Conservation (phyloP, 1,284 basidiomycete genomes). For the Trametes pubescens region DNA sequence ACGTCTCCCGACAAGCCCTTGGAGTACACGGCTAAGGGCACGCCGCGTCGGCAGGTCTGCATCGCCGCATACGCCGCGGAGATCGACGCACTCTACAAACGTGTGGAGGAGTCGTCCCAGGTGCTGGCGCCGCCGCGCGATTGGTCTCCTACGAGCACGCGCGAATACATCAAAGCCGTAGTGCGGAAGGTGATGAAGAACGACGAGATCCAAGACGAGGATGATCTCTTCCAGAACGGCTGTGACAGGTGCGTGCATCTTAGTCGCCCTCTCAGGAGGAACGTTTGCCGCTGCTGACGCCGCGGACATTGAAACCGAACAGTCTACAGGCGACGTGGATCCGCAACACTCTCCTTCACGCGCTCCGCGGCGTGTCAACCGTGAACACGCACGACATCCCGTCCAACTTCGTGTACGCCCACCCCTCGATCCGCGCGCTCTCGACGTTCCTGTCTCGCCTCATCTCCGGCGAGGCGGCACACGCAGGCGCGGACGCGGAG, state of each 20-base stretch:
- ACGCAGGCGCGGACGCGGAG: slow-evolving; percentile 14
- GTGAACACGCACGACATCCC: slow-evolving; percentile 31
- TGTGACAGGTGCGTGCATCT: slow-evolving; percentile 44
- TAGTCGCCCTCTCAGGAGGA: too few species aligned
- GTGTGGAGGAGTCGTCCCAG: slow-evolving; percentile 35
- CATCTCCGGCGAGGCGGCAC: slow-evolving; percentile 12
- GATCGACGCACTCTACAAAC: slow-evolving; percentile 42
- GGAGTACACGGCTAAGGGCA: slow-evolving; percentile 45
- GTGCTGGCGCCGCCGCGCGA: slow-evolving; percentile 31
- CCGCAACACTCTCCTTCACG: slow-evolving; percentile 43
- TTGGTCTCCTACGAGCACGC: slow-evolving; percentile 36
- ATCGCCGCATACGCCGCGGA: slow-evolving; percentile 42
- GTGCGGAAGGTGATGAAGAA: slow-evolving; percentile 38
- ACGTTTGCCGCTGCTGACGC: too few species aligned
- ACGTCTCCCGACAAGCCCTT: slow-evolving; percentile 39
- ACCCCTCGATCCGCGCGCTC: slow-evolving; percentile 41
- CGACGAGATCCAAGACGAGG: slow-evolving; percentile 9
- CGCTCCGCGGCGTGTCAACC: slow-evolving; percentile 35
- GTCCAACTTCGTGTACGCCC: slow-evolving; percentile 44
- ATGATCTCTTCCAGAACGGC: slow-evolving; percentile 44
- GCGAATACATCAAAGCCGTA: slow-evolving; percentile 36
- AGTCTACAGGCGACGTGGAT: slow-evolving; percentile 49
- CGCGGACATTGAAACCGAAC: not conserved
- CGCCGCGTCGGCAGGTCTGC: slow-evolving; percentile 41
- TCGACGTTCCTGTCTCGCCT: slow-evolving; percentile 27